Base-by-base conservation (phyloP, 768 basidiomycete species). In the Pholiota conissans region DNA sequence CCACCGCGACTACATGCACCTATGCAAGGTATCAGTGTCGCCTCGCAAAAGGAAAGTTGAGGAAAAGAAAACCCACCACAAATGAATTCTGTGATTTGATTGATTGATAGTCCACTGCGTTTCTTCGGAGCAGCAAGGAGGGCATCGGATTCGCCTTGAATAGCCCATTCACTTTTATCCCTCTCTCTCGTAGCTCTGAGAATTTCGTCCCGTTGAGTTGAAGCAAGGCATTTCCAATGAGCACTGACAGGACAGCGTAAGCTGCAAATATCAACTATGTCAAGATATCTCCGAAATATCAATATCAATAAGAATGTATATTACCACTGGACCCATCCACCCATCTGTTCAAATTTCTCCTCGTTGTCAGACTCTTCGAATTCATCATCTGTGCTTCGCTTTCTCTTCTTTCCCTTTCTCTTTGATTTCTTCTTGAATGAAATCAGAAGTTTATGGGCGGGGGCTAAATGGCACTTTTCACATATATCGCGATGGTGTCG, bases 271-370 rank as follows among this genome's bases (percentile, higher is more conserved):
- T 24, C 81, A 58, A 48, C 66, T 49, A 62, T 8, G 32, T 69
- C 8, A 68, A 48, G 39, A 58, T 34, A 16, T 37, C 46, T 42
- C 40, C 5, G 30, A 13, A 32, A 6, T 13, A 6, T 56, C 16
- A 5, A 53, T 18, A 42, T 28, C 40, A 4, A 34, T 16, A 29
- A 20, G 26, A 16, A 20, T 18, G 49, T 13, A 22, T 29, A 81
- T 55, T 68, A 91, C 91, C 92, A 95, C 73, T 84, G 80, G 61
- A 93, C 84, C 92, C 92, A 95, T 26, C 92, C 92, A 11, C 92
- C 92, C 46, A 88, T 72, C 6, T 69, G 67, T 11, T 60, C 71
- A 9, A 84, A 71, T 48, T 72, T 75, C 34, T 84, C 81, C 40
- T 87, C 85, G 28, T 84, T 79, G 18, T 81, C 84, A 8, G 74